These are phyloP conservation scores for Amborella trichopoda DNA, from an alignment of 164 flowering plant genomes.

Conservation along the genomic window DNA sequence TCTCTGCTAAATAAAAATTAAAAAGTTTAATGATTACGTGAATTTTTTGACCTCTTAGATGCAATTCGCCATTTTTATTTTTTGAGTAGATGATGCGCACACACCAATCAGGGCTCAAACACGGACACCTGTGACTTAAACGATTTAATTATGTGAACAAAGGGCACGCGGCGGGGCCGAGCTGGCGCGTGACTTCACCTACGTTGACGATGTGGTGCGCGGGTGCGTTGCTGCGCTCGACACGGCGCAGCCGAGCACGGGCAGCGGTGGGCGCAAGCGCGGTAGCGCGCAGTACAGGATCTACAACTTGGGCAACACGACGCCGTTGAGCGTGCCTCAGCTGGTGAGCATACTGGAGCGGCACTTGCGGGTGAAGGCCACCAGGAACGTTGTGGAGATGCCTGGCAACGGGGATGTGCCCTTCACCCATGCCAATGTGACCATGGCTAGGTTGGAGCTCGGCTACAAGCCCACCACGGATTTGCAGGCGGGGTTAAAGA, in stretches of 20 bases:
- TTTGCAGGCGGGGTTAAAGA: constrained; percentile 85
- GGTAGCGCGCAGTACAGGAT: constrained; percentile 73
- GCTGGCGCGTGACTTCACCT: constrained; percentile 75
- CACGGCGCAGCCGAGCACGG: constrained; percentile 67
- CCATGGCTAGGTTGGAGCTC: constrained; percentile 64
- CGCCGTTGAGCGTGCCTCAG: constrained; percentile 63
- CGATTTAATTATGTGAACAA: too few species aligned
- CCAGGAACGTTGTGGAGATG: constrained; percentile 54
- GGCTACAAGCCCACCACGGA: constrained; percentile 84
- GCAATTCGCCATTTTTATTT: too few species aligned
- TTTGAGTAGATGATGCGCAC: too few species aligned
- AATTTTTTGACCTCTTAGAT: too few species aligned
- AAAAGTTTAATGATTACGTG: too few species aligned
- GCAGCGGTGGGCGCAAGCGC: constrained; percentile 89
- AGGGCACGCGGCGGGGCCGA: constrained; percentile 63
- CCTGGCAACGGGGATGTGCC: constrained; percentile 92
- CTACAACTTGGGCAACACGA: constrained; percentile 70
- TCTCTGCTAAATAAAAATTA: too few species aligned
- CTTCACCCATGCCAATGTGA: constrained; percentile 85
- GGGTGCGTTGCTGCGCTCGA: constrained; percentile 58
- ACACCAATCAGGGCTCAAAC: too few species aligned
- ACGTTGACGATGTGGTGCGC: constrained; percentile 66
- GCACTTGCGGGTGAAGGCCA: constrained; percentile 71
- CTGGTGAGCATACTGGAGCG: constrained; percentile 81
- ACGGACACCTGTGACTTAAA: too few species aligned